Evolutionary conservation across 805 yeast genomes (phyloP).

Genomic region (Alloascoidea africana): DNA sequence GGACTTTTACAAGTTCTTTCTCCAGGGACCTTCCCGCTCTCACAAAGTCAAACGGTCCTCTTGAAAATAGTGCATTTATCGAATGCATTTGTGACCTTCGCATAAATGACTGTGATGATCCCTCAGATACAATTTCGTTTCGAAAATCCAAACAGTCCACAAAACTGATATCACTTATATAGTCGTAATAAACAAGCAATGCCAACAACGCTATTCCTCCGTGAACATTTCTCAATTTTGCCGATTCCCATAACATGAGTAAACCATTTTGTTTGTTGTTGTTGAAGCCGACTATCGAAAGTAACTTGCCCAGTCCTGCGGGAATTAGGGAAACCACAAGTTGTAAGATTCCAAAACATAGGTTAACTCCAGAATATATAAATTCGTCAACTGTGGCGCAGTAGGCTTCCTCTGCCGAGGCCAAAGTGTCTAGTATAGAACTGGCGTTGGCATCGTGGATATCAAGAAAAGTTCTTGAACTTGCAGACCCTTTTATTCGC

Average conservation of each 20-base stretch:
- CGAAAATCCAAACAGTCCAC: slow-evolving; percentile 88
- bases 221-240: slow-evolving; percentile 64
- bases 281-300: slow-evolving; percentile 81
- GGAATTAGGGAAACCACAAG: slow-evolving; percentile 84
- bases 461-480: slow-evolving; percentile 14
- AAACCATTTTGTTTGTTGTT: slow-evolving; percentile 81
- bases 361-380: slow-evolving; percentile 77
- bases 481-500: slow-evolving; percentile 14
- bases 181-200: slow-evolving; percentile 74
- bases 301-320: slow-evolving; percentile 81
- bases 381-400: slow-evolving; percentile 86
- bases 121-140: slow-evolving; percentile 43
- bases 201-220: slow-evolving; percentile 86
- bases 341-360: slow-evolving; percentile 87
- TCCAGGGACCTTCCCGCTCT: slow-evolving; percentile 32
- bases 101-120: not conserved
- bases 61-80: too few species aligned
- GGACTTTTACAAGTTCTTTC: slow-evolving; percentile 40
- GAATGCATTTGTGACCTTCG: too few species aligned
- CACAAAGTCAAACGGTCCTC: too few species aligned
- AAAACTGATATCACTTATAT: too few species aligned
- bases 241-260: slow-evolving; percentile 76
- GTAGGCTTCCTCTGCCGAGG: too few species aligned
- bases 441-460: too few species aligned
- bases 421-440: too few species aligned